These are phyloP conservation scores for Nicotiana paniculata DNA, from an alignment of 257 asterid species.

Conservation along the genomic window DNA sequence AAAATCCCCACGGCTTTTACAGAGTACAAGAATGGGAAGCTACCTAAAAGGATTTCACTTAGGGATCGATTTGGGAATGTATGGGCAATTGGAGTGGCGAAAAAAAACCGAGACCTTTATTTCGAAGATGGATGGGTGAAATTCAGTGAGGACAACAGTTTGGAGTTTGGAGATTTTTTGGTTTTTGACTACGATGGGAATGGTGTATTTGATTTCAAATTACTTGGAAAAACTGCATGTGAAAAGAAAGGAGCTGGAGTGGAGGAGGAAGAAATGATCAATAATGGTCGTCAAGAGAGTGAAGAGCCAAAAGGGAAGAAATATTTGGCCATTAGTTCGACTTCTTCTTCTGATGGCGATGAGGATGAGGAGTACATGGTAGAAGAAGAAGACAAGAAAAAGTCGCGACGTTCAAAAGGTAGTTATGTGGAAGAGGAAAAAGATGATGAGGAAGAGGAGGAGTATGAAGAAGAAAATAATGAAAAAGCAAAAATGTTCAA, in stretches of 20 bases:
- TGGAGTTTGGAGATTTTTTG: neutral
- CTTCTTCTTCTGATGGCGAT: neutral
- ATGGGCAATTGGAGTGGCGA: neutral
- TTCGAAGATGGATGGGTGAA: neutral
- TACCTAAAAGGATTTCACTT: neutral
- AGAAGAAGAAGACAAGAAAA: neutral
- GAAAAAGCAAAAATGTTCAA: neutral
- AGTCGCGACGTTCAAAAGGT: neutral
- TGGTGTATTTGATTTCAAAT: neutral
- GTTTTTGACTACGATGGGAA: neutral
- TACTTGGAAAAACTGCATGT: neutral
- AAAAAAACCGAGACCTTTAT: neutral
- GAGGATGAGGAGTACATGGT: neutral
- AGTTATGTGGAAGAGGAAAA: neutral
- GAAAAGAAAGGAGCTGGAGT: conserved; percentile 4
- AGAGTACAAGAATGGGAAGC: neutral
- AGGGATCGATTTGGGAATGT: neutral
- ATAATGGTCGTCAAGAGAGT: neutral
- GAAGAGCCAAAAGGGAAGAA: neutral
- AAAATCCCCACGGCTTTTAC: neutral
- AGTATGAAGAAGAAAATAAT: neutral
- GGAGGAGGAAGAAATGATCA: neutral
- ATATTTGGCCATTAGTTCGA: neutral
- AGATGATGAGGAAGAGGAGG: neutral
- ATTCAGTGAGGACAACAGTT: conserved; percentile 5